Conservation (phyloP, 306 rosid genomes). For the Corylus heterophylla region DNA sequence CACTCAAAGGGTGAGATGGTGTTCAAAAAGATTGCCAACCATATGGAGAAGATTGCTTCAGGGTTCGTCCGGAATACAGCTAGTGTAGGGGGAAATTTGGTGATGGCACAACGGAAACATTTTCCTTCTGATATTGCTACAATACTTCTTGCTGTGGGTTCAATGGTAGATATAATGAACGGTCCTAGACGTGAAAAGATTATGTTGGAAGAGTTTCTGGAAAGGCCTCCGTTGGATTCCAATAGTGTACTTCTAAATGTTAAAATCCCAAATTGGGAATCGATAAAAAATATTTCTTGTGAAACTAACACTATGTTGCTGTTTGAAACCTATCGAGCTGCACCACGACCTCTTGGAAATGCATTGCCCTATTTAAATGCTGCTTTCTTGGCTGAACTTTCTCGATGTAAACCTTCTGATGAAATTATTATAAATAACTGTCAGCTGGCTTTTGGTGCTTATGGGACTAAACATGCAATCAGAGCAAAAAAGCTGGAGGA, state of each 20-base stretch:
- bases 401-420: conserved; percentile 46
- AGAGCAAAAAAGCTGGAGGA: conserved; percentile 78
- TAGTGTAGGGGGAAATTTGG: conserved; percentile 84
- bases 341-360: conserved; percentile 88
- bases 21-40: conserved; percentile 54
- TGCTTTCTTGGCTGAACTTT: conserved; percentile 71
- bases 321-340: conserved; percentile 80
- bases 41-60: conserved; percentile 78
- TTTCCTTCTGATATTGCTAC: conserved; percentile 95
- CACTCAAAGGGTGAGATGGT: conserved; percentile 41
- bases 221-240: conserved; percentile 57
- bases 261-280: conserved; percentile 57
- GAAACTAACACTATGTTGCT: conserved; percentile 34
- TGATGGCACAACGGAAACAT: conserved; percentile 74
- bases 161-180: conserved; percentile 59
- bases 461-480: conserved; percentile 67
- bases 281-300: conserved; percentile 32
- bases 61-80: conserved; percentile 69
- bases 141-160: conserved; percentile 71
- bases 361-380: conserved; percentile 74
- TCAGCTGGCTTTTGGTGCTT: conserved; percentile 73
- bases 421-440: conserved; percentile 50
- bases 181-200: conserved; percentile 49
- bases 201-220: conserved; percentile 65
- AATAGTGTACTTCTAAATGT: conserved; percentile 61